phyloP scores from a whole-genome alignment of 2,329 filamentous ascomycete species.

The Penicillium glabrum region DNA sequence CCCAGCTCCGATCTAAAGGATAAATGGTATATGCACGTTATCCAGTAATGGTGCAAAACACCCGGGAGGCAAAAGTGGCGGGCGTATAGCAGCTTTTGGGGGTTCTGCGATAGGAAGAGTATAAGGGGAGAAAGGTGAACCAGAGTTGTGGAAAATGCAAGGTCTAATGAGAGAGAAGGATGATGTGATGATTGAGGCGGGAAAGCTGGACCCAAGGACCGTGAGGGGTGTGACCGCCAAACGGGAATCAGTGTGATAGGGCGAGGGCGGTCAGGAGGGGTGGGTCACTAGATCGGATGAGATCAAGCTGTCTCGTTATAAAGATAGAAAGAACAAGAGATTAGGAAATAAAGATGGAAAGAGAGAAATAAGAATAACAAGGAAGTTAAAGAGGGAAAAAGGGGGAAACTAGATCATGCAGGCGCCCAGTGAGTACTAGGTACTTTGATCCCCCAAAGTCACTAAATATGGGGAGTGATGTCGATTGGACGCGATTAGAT shows the following conservation, averaged over 20 bases:
- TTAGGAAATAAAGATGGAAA: neutral
- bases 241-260: constrained; percentile 32
- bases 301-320: neutral
- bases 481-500: constrained; percentile 21
- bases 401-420: constrained; percentile 10
- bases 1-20: neutral
- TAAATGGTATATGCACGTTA: neutral
- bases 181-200: constrained; percentile 31
- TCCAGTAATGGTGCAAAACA: neutral
- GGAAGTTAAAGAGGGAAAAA: constrained; percentile 5
- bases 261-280: constrained; percentile 33
- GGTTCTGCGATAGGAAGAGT: neutral
- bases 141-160: neutral
- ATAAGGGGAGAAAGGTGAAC: constrained; percentile 2
- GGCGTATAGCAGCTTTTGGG: neutral
- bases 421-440: neutral
- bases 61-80: neutral
- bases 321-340: neutral
- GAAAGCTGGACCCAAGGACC: constrained; percentile 30
- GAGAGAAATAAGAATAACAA: constrained; percentile 1
- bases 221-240: constrained; percentile 27
- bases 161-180: constrained; percentile 22
- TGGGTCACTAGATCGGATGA: constrained; percentile 11
- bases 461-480: neutral
- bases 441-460: neutral